phyloP scores from a whole-genome alignment of 2,329 filamentous ascomycete species.

The Aureobasidium sp. region DNA sequence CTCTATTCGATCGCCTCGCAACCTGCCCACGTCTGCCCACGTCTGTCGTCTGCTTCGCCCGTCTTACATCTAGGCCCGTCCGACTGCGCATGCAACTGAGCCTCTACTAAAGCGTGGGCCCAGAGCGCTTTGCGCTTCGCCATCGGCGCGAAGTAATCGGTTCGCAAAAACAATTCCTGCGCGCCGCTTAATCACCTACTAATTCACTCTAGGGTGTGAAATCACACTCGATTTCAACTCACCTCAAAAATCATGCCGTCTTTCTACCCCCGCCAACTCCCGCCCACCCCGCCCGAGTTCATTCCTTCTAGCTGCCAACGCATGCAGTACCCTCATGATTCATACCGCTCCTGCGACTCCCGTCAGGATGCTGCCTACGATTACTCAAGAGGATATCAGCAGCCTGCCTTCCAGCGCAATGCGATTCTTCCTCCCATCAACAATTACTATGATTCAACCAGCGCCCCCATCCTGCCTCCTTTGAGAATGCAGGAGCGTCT shows the following conservation, averaged over 20 bases:
- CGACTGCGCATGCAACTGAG: constrained; percentile 18
- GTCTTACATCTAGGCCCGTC: neutral
- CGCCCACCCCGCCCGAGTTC: constrained; percentile 45
- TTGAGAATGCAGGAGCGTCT: constrained; percentile 37
- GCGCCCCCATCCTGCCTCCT: constrained; percentile 41
- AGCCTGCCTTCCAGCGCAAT: constrained; percentile 21
- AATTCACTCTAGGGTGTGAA: constrained; percentile 26
- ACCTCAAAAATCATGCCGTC: constrained; percentile 41
- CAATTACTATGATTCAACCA: constrained; percentile 39
- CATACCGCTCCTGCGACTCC: constrained; percentile 34
- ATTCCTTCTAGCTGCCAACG: constrained; percentile 37
- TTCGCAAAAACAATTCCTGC: neutral
- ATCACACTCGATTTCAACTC: constrained; percentile 31
- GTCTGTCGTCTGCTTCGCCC: neutral
- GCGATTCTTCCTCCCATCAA: constrained; percentile 30
- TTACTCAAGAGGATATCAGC: constrained; percentile 33
- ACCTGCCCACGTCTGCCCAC: neutral
- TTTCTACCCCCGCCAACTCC: constrained; percentile 42
- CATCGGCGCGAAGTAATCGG: constrained; percentile 18
- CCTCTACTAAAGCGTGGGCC: constrained; percentile 17
- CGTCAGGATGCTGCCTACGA: constrained; percentile 40
- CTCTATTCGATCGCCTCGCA: neutral
- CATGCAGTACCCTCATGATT: constrained; percentile 40
- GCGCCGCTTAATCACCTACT: neutral
- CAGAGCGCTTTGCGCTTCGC: constrained; percentile 18